phyloP scores from a whole-genome alignment of 1,139 yeast genomes.

The Magnusiomyces magnusii region DNA sequence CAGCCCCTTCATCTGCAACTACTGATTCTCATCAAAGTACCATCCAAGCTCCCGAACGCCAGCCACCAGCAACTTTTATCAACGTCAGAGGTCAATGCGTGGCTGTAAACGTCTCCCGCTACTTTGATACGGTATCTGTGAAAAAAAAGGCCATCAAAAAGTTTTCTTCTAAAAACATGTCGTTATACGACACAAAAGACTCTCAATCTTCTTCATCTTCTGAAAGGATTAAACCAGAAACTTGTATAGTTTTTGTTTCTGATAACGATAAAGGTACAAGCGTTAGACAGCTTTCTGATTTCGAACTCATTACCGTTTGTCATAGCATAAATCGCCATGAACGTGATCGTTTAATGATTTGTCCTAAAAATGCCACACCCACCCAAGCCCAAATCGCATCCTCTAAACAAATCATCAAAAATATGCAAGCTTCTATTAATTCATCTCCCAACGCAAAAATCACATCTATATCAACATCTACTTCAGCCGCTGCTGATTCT shows the following conservation, averaged over 20 bases:
- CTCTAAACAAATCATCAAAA: slow-evolving; percentile 39
- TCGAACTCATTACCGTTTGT: slow-evolving; percentile 75
- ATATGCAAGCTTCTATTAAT: slow-evolving; percentile 48
- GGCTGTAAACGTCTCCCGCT: slow-evolving; percentile 66
- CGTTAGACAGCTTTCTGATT: slow-evolving; percentile 51
- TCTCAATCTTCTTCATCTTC: background rate
- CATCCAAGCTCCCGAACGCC: slow-evolving; percentile 17
- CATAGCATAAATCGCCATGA: slow-evolving; percentile 67
- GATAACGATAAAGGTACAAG: slow-evolving; percentile 37
- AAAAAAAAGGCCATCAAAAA: slow-evolving; percentile 62
- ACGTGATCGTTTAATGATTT: slow-evolving; percentile 64
- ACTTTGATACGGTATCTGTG: slow-evolving; percentile 73
- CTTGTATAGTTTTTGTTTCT: slow-evolving; percentile 43
- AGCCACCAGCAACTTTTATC: slow-evolving; percentile 56
- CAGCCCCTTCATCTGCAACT: slow-evolving; percentile 3
- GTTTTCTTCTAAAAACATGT: slow-evolving; percentile 24
- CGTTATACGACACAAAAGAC: slow-evolving; percentile 1
- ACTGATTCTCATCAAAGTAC: background rate
- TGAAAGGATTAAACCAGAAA: slow-evolving; percentile 40
- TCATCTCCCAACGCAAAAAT: slow-evolving; percentile 28
- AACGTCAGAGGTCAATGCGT: slow-evolving; percentile 54
- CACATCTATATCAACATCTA: background rate
- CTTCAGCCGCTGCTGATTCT: slow-evolving; percentile 6
- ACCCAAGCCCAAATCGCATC: slow-evolving; percentile 59
- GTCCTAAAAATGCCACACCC: slow-evolving; percentile 58